Evolutionary conservation across 2,329 filamentous ascomycete genomes (phyloP).

Genomic region (Penicillium sp.): DNA sequence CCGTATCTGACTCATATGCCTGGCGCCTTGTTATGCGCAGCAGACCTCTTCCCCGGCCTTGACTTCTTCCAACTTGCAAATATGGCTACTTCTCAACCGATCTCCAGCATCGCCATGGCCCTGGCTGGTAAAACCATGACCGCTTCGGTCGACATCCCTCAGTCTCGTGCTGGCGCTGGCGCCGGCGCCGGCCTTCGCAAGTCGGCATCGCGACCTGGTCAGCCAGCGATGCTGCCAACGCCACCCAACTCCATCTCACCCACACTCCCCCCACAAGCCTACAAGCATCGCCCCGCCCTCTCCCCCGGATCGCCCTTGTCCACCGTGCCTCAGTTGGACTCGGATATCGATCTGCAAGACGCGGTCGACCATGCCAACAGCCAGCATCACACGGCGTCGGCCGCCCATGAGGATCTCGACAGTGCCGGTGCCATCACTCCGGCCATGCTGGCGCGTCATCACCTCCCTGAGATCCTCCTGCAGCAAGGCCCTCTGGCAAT

Average conservation of each 20-base stretch:
- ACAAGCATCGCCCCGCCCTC: constrained; percentile 55
- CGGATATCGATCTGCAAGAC: constrained; percentile 80
- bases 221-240: constrained; percentile 60
- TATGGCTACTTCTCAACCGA: constrained; percentile 43
- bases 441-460: constrained; percentile 75
- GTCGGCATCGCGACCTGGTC: constrained; percentile 28
- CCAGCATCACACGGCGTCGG: constrained; percentile 41
- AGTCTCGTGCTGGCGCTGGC: constrained; percentile 33
- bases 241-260: constrained; percentile 95
- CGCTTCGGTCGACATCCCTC: constrained; percentile 45
- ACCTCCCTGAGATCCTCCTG: constrained; percentile 84
- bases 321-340: constrained; percentile 58
- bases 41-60: constrained; percentile 8
- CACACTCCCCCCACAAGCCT: constrained; percentile 71
- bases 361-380: constrained; percentile 48
- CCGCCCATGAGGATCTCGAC: constrained; percentile 55
- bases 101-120: constrained; percentile 46
- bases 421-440: constrained; percentile 78
- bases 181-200: constrained; percentile 23
- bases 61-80: constrained; percentile 17
- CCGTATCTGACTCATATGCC: constrained; percentile 22
- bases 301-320: constrained; percentile 38
- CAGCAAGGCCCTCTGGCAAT: constrained; percentile 88
- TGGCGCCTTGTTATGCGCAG: constrained; percentile 2
- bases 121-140: constrained; percentile 48